Conservation (phyloP, 495 filamentous ascomycete species). For the Penicillium parvum region DNA sequence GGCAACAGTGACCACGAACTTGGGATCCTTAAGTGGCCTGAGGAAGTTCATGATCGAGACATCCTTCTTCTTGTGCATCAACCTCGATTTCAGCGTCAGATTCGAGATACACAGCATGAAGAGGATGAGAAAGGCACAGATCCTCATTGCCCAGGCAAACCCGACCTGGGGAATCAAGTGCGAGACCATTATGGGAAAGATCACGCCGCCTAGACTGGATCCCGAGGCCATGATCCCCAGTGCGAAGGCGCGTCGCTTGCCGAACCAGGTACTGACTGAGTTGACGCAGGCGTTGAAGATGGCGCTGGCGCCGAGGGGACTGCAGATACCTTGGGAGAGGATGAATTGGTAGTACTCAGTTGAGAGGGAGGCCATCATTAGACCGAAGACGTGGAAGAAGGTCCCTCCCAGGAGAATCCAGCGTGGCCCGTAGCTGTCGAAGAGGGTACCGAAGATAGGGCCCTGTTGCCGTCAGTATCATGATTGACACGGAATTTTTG, state of each 20-base stretch:
- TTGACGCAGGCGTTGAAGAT: conserved; percentile 60
- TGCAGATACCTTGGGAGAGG: conserved; percentile 41
- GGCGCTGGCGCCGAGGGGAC: conserved; percentile 49
- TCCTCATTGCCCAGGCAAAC: conserved; percentile 71
- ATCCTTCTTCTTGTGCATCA: conserved; percentile 53
- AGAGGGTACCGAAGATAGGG: conserved; percentile 53
- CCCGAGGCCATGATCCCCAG: conserved; percentile 66
- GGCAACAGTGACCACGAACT: conserved; percentile 46
- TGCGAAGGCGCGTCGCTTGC: conserved; percentile 58
- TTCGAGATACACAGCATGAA: conserved; percentile 57
- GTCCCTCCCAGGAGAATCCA: conserved; percentile 60
- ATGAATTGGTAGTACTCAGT: conserved; percentile 44
- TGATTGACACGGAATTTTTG: too few relatives aligned
- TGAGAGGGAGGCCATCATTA: conserved; percentile 56
- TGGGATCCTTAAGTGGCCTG: conserved; percentile 53
- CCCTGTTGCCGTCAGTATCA: conserved; percentile 20
- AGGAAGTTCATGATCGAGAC: conserved; percentile 54
- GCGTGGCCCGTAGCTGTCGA: conserved; percentile 69
- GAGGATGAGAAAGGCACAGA: conserved; percentile 64
- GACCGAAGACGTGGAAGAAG: conserved; percentile 60
- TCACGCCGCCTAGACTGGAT: conserved; percentile 52
- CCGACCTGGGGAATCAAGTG: conserved; percentile 59
- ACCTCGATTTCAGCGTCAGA: conserved; percentile 59
- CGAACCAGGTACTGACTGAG: conserved; percentile 65
- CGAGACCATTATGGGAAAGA: conserved; percentile 62